Conservation (phyloP, 2,329 filamentous ascomycete species). For the Laburnicola sp. region DNA sequence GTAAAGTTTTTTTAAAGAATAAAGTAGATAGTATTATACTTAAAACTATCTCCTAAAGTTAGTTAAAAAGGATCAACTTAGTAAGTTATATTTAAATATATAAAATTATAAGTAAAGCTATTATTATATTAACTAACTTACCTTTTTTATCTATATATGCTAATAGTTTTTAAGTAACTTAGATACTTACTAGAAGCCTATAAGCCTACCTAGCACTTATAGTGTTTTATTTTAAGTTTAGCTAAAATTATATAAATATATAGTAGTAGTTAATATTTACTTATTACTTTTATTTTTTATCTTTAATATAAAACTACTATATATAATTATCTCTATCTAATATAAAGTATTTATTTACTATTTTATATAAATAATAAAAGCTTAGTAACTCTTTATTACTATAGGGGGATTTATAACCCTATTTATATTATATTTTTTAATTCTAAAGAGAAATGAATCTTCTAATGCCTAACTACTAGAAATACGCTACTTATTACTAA, state of each 20-base stretch:
- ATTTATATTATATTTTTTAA: too few species aligned
- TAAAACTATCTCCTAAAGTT: slow-evolving; percentile 20
- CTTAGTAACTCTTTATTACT: too few species aligned
- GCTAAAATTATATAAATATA: too few species aligned
- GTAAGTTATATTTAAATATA: slow-evolving; percentile 43
- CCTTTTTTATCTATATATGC: slow-evolving; percentile 36
- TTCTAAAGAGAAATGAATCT: slow-evolving; percentile 17
- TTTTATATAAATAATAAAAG: too few species aligned
- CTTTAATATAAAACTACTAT: background rate
- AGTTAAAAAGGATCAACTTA: slow-evolving; percentile 15
- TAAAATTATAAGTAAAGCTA: slow-evolving; percentile 32
- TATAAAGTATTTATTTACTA: too few species aligned
- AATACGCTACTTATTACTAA: slow-evolving; percentile 12
- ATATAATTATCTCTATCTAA: background rate
- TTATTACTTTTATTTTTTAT: background rate
- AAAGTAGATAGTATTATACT: slow-evolving; percentile 19
- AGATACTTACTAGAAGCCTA: slow-evolving; percentile 26
- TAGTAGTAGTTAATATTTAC: background rate
- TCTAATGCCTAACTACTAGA: slow-evolving; percentile 5
- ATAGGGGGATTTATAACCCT: too few species aligned
- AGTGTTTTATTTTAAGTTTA: slow-evolving; percentile 50
- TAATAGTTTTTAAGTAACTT: slow-evolving; percentile 22
- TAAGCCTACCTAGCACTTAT: slow-evolving; percentile 39
- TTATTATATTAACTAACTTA: slow-evolving; percentile 35
- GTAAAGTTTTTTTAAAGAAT: slow-evolving; percentile 1